A percentile compares a stretch with the other conserved stretches of the same genome.
Conservation (phyloP, 495 filamentous ascomycete genomes). For the Hypoxylon crocopeplum region DNA sequence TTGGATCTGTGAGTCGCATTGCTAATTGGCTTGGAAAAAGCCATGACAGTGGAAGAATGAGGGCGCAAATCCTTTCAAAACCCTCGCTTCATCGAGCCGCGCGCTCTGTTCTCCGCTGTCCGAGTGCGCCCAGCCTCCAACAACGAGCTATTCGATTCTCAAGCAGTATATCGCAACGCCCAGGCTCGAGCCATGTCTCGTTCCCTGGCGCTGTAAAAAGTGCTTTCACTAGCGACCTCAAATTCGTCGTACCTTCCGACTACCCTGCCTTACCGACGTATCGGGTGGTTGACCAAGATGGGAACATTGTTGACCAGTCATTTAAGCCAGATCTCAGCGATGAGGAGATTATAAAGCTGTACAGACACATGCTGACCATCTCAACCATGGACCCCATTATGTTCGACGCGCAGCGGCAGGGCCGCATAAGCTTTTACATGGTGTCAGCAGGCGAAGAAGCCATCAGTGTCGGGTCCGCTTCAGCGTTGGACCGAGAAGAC, state of each 20-base stretch:
- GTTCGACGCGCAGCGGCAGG: conserved; percentile 84
- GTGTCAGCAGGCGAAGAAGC: conserved; percentile 96
- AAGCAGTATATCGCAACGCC: conserved; percentile 65
- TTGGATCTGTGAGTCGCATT: background rate
- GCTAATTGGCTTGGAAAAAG: conserved; percentile 3
- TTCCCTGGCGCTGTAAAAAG: conserved; percentile 97
- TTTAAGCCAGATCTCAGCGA: conserved; percentile 68
- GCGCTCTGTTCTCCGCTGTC: conserved; percentile 25
- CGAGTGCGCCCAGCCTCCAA: conserved; percentile 15
- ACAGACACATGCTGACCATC: conserved; percentile 69
- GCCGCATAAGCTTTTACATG: conserved; percentile 95
- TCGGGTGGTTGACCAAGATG: conserved; percentile 84
- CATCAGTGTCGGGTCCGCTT: conserved; percentile 85
- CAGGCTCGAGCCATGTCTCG: conserved; percentile 73
- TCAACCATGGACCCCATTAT: conserved; percentile 94
- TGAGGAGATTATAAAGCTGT: conserved; percentile 71
- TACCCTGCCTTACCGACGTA: conserved; percentile 82
- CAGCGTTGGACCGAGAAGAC: conserved; percentile 80
- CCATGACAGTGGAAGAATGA: conserved; percentile 33
- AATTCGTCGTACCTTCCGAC: conserved; percentile 74
- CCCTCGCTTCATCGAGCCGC: conserved; percentile 27
- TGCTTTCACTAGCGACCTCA: conserved; percentile 81
- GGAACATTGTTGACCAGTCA: conserved; percentile 74
- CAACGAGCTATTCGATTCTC: conserved; percentile 32
- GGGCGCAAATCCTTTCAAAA: conserved; percentile 23